Conservation (phyloP, 208 protist genomes). For the Jaenimonas drosophilae region DNA sequence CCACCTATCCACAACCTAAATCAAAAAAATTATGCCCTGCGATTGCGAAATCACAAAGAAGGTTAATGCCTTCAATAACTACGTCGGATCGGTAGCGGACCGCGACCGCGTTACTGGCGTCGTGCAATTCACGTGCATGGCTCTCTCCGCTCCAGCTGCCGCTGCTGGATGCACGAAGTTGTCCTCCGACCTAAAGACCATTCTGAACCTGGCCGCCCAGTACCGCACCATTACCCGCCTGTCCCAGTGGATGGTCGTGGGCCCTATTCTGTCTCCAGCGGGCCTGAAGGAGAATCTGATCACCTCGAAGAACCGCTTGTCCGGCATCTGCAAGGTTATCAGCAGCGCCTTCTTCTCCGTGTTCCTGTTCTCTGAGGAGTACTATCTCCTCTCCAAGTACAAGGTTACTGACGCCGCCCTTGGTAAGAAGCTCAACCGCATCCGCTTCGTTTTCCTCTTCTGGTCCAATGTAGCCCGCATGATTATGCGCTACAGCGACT, state of each 20-base stretch:
- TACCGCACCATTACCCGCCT: conserved; percentile 68
- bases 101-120: conserved; percentile 65
- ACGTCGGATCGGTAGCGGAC: conserved; percentile 30
- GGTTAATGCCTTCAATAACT: conserved; percentile 35
- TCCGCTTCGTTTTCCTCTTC: conserved; percentile 76
- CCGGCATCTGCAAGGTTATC: conserved; percentile 39
- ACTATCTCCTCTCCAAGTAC: conserved; percentile 44
- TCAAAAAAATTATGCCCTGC: no score
- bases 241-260: conserved; percentile 57
- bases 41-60: conserved; percentile 13
- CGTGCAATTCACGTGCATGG: conserved; percentile 51
- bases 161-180: conserved; percentile 24
- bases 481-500: conserved; percentile 46
- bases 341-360: conserved; percentile 59
- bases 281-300: conserved; percentile 27
- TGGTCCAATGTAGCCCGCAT: conserved; percentile 72
- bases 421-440: conserved; percentile 37
- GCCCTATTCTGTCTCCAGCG: conserved; percentile 34
- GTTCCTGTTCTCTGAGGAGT: conserved; percentile 69
- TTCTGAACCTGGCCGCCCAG: conserved; percentile 44
- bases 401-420: conserved; percentile 21
- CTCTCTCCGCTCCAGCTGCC: conserved; percentile 25
- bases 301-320: conserved; percentile 20
- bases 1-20: no score
- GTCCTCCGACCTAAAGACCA: conserved; percentile 26